Base-by-base conservation (phyloP, 2,329 filamentous ascomycete genomes). In the Tothia fuscella region DNA sequence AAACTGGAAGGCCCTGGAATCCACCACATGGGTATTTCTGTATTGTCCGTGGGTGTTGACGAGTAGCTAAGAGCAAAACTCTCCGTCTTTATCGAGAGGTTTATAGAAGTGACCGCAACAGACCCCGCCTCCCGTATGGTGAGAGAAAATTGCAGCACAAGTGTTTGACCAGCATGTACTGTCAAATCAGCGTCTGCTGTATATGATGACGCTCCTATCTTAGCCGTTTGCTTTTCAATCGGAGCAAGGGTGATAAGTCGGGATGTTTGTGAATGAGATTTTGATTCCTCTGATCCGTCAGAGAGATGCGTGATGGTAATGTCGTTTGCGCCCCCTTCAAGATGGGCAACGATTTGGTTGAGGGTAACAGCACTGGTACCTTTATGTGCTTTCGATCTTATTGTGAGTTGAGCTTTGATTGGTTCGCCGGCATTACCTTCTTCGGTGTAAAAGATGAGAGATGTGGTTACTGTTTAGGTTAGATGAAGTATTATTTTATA, bases 91-190 rank as follows among this genome's bases (percentile, higher is more conserved):
- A 91, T 61, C 1, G 66, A 63, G 21, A 93, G 62, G 1, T 67
- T 72, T 7, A 81, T 72, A 2, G 75, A 76, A 4, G 72, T 68
- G 3, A 83, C 77, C 36, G 71, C 75, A 1, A 81, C 78, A 43
- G 84, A 74, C n/a, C 86, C 87, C 3, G 87, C 76, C 59, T 95
- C 88, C 45, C 86, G 77, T 13, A 94, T 71, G 2, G 80, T 74
- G 44, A 86, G 73, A 6, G 71, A 72, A 51, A 94, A 70, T 50
- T 82, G 76, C 47, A 83, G 80, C 1, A 88, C 74, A 41, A 74
- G 76, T 6, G 71, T 81, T 46, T 82, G 73, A 1, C 77, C 78
- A 12, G 86, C 74, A 9, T 62, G 58, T 32, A 95, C 61, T 0
- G 69, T 76, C 42, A 95, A 61, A 56, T 88, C 68, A 6, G 73